Conservation (phyloP, 208 protist species). For the Jaenimonas drosophilae region DNA sequence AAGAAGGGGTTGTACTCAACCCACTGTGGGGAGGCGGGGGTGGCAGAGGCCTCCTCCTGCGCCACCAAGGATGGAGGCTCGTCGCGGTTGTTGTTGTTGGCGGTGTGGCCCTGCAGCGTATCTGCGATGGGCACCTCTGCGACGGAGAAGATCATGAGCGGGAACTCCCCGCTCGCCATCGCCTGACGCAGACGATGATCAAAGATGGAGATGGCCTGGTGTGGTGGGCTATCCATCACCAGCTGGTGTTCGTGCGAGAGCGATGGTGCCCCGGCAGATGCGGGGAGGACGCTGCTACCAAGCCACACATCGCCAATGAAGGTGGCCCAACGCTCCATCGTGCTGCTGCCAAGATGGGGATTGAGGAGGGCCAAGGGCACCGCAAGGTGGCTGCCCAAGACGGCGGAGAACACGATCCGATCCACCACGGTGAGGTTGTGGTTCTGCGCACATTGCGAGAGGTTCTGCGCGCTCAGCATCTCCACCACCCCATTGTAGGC, state of each 20-base stretch:
- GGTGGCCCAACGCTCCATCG: conserved; percentile 6
- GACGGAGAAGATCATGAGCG: too few species aligned
- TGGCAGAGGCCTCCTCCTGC: too few species aligned
- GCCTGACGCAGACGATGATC: too few species aligned
- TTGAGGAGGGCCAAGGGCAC: conserved; percentile 7
- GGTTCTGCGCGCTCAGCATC: conserved; percentile 1
- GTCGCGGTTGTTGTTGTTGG: too few species aligned
- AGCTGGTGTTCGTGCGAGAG: background rate
- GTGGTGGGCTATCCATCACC: too few species aligned
- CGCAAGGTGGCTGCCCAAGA: conserved; percentile 2
- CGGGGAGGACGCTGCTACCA: background rate
- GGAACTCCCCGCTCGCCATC: too few species aligned
- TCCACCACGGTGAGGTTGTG: background rate
- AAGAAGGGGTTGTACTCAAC: too few species aligned
- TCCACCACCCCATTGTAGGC: conserved; percentile 11
- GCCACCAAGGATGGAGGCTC: too few species aligned
- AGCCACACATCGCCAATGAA: conserved; percentile 6
- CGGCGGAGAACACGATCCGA: background rate
- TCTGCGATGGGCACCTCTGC: too few species aligned
- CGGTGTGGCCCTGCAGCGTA: too few species aligned
- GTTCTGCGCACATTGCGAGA: conserved; percentile 2
- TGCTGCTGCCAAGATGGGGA: conserved; percentile 4
- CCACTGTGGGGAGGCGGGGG: too few species aligned
- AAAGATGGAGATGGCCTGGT: too few species aligned
- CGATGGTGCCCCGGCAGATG: background rate